Evolutionary conservation across 2,329 filamentous ascomycete genomes (phyloP), one percentile per base, ranked within the genome.

Genomic region (Fonsecaea erecta): DNA sequence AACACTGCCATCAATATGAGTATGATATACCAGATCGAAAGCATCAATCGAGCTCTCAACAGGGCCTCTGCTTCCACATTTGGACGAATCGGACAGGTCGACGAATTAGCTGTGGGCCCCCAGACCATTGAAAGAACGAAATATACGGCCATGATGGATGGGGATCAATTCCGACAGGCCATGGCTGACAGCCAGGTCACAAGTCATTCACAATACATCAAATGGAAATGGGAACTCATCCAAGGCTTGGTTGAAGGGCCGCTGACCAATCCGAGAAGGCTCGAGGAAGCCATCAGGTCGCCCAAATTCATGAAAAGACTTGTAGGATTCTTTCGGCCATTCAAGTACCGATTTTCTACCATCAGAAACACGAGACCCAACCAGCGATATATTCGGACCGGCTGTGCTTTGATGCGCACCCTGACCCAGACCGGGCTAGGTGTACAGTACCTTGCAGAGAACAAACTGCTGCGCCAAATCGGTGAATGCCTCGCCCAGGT

Each of bases 201-300:
- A 52, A 91, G 90, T 68, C 95, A 91, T 66, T 92, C 92, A 67
- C 97, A 96, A 71, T 97, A 91, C 73, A 83, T 88, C 43, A 99
- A 99, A 76, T 99, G 95, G 95, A 94, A 96, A 75, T 99, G 96
- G 95, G 92, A 96, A 67, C 82, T 96, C 40, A 93, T 99, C 48
- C 85, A 93, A 64, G 90, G 89, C 72, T 88, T 98, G 59, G 93
- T 99, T 37, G 94, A 98, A 75, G 96, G 95, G 0, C 95, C 96
- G 0, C 79, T 99, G 24, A 90, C 93, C 26, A 96, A 93, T 70
- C 90, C 93, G 0, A 97, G 97, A 77, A 86, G 95, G 11, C 83
- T 99, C 3, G 94, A 97, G 71, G 95, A 99, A 77, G 94, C 94
- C 0, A 91, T 96, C 75, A 94, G 93, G 75, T 93, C 90, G 0